Percentiles rank a stretch among this genome's conserved stretches.
Conservation (phyloP, 1,284 basidiomycete genomes). For the Apiotrichum domesticum region DNA sequence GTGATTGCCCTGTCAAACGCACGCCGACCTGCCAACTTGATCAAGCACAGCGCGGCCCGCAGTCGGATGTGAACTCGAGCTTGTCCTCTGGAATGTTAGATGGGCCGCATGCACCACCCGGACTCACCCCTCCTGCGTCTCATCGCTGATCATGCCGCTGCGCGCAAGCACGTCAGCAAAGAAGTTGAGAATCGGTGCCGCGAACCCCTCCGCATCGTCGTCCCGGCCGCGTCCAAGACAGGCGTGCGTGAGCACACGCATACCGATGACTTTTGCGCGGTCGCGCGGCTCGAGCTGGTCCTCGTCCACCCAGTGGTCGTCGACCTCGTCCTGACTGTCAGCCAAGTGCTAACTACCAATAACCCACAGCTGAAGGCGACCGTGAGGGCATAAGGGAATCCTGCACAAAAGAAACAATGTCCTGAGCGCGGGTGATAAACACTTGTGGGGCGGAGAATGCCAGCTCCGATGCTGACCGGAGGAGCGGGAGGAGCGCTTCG, state of each 20-base stretch:
- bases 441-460: constrained; percentile 62
- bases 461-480: constrained; percentile 69
- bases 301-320: constrained; percentile 63
- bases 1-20: constrained; percentile 59
- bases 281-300: constrained; percentile 51
- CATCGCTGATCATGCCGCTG: constrained; percentile 59
- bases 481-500: constrained; percentile 59
- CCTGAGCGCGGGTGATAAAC: constrained; percentile 70
- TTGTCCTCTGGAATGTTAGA: constrained; percentile 21
- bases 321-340: constrained; percentile 34
- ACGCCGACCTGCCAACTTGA: constrained; percentile 68
- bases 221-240: constrained; percentile 61
- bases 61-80: constrained; percentile 57
- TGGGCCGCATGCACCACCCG: not conserved
- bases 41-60: constrained; percentile 69
- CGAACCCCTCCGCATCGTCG: constrained; percentile 60
- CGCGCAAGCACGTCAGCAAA: constrained; percentile 61
- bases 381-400: constrained; percentile 64
- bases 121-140: constrained; percentile 58
- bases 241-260: constrained; percentile 74
- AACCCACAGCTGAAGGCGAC: constrained; percentile 52
- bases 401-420: constrained; percentile 64
- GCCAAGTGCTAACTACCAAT: not conserved
- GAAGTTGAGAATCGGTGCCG: constrained; percentile 68
- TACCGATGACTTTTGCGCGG: constrained; percentile 62